Evolutionary conservation across 2,329 filamentous ascomycete genomes (phyloP).

Genomic region (Phyllosticta paracitricarpa): DNA sequence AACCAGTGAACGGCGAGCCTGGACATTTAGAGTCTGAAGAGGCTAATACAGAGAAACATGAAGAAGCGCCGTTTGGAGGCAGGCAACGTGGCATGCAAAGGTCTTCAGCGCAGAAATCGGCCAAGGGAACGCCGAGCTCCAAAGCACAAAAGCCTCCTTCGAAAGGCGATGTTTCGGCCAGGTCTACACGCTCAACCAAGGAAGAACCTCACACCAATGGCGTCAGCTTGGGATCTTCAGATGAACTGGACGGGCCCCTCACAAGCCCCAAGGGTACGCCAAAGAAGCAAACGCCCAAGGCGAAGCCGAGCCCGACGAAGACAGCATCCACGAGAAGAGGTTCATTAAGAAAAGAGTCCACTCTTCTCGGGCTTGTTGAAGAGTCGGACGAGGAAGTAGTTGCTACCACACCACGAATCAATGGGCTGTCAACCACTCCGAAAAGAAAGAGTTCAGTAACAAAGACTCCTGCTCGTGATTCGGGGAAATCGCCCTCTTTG

Average conservation of each 20-base stretch:
- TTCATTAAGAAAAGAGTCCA: slow-evolving; percentile 14
- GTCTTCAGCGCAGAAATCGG: not conserved
- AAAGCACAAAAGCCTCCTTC: not conserved
- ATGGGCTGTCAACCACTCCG: slow-evolving; percentile 17
- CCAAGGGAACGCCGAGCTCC: not conserved
- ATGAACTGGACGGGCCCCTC: slow-evolving; percentile 9
- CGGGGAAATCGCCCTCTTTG: slow-evolving; percentile 9
- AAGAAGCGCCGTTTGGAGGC: not conserved
- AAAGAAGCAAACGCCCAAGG: slow-evolving; percentile 7
- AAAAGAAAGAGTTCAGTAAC: slow-evolving; percentile 29
- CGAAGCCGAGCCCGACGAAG: slow-evolving; percentile 12
- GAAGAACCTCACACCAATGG: slow-evolving; percentile 10
- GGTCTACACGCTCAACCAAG: slow-evolving; percentile 13
- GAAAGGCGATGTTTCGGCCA: slow-evolving; percentile 6
- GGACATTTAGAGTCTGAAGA: not conserved
- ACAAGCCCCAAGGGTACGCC: slow-evolving; percentile 12
- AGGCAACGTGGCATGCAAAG: not conserved
- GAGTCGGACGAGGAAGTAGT: slow-evolving; percentile 15
- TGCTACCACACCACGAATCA: not conserved
- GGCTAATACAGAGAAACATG: not conserved
- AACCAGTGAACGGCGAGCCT: not conserved
- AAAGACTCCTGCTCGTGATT: slow-evolving; percentile 20
- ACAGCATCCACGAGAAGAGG: slow-evolving; percentile 13
- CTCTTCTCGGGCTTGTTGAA: slow-evolving; percentile 20
- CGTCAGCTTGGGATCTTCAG: not conserved